phyloP scores from a whole-genome alignment of 208 protist species.

The Leishmania guyanensis region DNA sequence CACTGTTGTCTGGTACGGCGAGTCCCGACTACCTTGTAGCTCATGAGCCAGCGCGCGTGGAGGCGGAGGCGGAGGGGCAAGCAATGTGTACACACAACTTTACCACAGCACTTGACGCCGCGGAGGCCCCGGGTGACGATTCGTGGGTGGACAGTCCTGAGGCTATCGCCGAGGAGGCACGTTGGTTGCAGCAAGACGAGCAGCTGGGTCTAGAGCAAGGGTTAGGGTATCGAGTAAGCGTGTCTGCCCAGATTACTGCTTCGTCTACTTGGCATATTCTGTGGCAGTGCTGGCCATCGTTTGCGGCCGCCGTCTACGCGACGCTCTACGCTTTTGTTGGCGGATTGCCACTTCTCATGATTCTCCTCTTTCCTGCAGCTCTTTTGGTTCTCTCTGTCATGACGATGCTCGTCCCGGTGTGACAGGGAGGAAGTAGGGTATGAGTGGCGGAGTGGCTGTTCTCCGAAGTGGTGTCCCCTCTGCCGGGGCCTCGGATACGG shows the following conservation, averaged over 20 bases:
- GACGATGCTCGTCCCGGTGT: neutral
- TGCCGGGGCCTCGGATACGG: neutral
- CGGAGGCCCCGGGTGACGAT: slow-evolving; percentile 47
- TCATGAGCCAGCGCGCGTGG: neutral
- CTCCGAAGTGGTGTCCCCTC: neutral
- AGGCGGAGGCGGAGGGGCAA: neutral
- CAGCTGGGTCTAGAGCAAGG: neutral
- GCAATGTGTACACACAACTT: neutral
- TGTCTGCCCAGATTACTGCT: neutral
- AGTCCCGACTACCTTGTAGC: neutral
- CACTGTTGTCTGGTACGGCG: too few relatives aligned
- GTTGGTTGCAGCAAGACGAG: slow-evolving; percentile 11
- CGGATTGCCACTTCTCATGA: slow-evolving; percentile 62
- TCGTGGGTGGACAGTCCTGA: slow-evolving; percentile 69
- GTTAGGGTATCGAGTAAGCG: neutral
- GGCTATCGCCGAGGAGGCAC: slow-evolving; percentile 44
- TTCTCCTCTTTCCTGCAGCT: slow-evolving; percentile 46
- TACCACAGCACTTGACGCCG: neutral
- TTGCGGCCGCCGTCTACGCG: slow-evolving; percentile 45
- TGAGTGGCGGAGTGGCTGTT: neutral
- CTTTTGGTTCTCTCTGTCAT: slow-evolving; percentile 20
- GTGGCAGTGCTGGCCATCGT: slow-evolving; percentile 48
- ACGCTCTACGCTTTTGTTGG: slow-evolving; percentile 56
- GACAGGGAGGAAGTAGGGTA: neutral
- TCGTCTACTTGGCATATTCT: slow-evolving; percentile 18